phyloP scores from a whole-genome alignment of 1,284 basidiomycete species.

The Fomitopsis pinicola region DNA sequence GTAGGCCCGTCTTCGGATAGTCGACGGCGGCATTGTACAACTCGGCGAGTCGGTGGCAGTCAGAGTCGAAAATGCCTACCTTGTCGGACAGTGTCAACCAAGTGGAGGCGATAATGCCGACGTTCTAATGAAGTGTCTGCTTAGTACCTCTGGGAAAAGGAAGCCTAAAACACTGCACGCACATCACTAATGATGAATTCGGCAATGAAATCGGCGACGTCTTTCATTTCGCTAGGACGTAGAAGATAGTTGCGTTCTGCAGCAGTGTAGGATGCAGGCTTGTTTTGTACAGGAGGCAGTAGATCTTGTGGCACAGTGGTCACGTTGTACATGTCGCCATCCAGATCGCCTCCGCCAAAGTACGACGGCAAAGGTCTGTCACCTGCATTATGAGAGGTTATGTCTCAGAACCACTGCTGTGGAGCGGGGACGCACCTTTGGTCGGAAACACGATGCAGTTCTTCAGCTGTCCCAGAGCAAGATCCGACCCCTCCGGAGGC shows the following conservation, averaged over 20 bases:
- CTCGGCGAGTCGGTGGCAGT: conserved; percentile 59
- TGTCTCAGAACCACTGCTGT: background rate
- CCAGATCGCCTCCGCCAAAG: conserved; percentile 63
- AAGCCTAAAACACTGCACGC: conserved; percentile 12
- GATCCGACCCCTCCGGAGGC: conserved; percentile 47
- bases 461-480: conserved; percentile 42
- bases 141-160: background rate
- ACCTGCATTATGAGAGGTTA: conserved; percentile 31
- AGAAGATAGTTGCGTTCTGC: conserved; percentile 43
- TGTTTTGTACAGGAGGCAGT: conserved; percentile 13
- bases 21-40: conserved; percentile 71
- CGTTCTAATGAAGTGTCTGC: conserved; percentile 31
- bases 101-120: conserved; percentile 56
- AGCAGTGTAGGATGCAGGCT: conserved; percentile 49
- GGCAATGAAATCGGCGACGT: conserved; percentile 72
- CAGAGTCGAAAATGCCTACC: conserved; percentile 52
- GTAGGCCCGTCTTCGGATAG: conserved; percentile 58
- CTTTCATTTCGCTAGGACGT: conserved; percentile 56
- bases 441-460: conserved; percentile 61
- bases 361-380: conserved; percentile 53
- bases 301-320: conserved; percentile 27
- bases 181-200: conserved; percentile 70
- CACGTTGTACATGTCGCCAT: conserved; percentile 56
- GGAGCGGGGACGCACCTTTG: conserved; percentile 31
- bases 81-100: conserved; percentile 70